A percentile compares a stretch with the other conserved stretches of the same genome.
Evolutionary conservation across 2,329 filamentous ascomycete genomes (phyloP).

Genomic region (Pseudocercospora vitis): DNA sequence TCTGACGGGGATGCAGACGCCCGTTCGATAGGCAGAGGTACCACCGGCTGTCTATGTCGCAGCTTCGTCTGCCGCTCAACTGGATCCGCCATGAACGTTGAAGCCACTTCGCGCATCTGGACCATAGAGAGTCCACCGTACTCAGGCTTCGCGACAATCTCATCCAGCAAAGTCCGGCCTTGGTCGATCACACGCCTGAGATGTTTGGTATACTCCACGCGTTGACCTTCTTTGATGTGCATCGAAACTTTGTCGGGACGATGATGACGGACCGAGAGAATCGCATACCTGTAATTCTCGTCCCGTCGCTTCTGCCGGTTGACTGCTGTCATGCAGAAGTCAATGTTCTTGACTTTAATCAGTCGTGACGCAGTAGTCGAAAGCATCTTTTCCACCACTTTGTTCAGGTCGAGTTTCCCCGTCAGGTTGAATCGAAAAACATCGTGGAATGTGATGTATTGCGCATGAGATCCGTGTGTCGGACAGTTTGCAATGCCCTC

Average conservation of each 20-base stretch:
- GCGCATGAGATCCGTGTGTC: constrained; percentile 7
- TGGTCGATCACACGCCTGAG: constrained; percentile 6
- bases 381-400: constrained; percentile 1
- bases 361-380: background rate
- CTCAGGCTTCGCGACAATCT: constrained; percentile 1
- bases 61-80: background rate
- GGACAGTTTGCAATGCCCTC: constrained; percentile 10
- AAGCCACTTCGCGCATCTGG: constrained; percentile 12
- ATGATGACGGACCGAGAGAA: constrained; percentile 15
- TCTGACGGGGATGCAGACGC: no score
- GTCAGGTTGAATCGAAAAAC: constrained; percentile 5
- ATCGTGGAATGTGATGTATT: constrained; percentile 10
- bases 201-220: constrained; percentile 12
- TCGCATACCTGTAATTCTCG: constrained; percentile 10
- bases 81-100: constrained; percentile 11
- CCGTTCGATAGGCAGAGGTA: no score
- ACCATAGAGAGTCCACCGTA: constrained; percentile 13
- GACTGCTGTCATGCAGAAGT: constrained; percentile 15
- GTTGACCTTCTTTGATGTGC: constrained; percentile 10
- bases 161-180: constrained; percentile 6
- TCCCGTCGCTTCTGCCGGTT: background rate
- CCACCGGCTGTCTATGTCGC: background rate
- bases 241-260: constrained; percentile 4
- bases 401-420: constrained; percentile 6
- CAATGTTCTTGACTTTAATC: constrained; percentile 13